These are phyloP conservation scores for Alternaria postmessia DNA, from an alignment of 2,329 filamentous ascomycete species.

Conservation along the genomic window DNA sequence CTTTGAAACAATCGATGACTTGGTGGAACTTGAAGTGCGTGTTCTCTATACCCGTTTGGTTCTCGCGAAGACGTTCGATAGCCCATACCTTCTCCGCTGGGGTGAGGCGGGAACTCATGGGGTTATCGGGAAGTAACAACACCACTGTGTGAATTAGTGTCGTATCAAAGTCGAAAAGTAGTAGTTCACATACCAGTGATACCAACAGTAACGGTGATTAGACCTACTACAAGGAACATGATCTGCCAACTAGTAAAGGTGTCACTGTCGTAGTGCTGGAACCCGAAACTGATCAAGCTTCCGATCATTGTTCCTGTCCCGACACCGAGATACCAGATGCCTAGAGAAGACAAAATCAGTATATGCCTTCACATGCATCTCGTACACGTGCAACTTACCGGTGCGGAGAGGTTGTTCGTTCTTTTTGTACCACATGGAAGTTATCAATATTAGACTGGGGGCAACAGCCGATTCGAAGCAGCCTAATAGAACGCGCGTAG, in stretches of 20 bases:
- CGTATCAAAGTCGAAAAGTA: rapidly evolving
- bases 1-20: slow-evolving; percentile 55
- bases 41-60: slow-evolving; percentile 62
- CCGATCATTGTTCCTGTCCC: slow-evolving; percentile 62
- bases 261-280: slow-evolving; percentile 61
- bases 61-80: slow-evolving; percentile 54
- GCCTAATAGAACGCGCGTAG: slow-evolving; percentile 61
- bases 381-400: slow-evolving; percentile 5
- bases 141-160: slow-evolving; percentile 49
- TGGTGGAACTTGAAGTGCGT: slow-evolving; percentile 57
- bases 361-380: neutral
- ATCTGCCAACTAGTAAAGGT: slow-evolving; percentile 69
- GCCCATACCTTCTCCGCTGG: slow-evolving; percentile 35
- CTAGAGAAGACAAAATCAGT: neutral
- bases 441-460: slow-evolving; percentile 70
- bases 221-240: slow-evolving; percentile 68
- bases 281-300: slow-evolving; percentile 65
- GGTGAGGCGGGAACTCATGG: slow-evolving; percentile 34
- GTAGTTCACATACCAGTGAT: slow-evolving; percentile 22
- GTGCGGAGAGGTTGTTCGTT: slow-evolving; percentile 67
- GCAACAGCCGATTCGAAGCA: slow-evolving; percentile 58
- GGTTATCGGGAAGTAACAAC: slow-evolving; percentile 62
- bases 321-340: slow-evolving; percentile 51
- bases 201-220: slow-evolving; percentile 44
- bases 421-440: slow-evolving; percentile 71